Base-by-base conservation (phyloP, 1,139 yeast genomes). In the Pichia sp. region DNA sequence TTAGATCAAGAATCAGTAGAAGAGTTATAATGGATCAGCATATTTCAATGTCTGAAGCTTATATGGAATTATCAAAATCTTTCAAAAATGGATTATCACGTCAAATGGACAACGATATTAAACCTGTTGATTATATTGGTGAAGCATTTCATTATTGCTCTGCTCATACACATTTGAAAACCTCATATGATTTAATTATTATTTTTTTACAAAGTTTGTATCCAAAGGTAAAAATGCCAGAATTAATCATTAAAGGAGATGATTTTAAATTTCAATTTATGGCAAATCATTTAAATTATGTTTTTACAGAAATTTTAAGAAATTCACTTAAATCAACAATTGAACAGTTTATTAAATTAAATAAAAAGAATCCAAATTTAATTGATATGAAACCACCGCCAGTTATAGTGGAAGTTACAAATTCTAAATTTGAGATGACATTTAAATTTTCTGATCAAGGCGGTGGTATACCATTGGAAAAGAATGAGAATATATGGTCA, bases 11-110 rank as follows among this genome's bases (percentile, higher is more conserved):
- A 58, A 86, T 90, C 39, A 84, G 95, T 56, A 71, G 98, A 64
- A 70, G 97, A 55, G 83, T 90, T 40, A 84, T 90, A 52, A 89
- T 87, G 34, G 96, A 90, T 64, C 96, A 90, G 61, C 97, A 90
- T 64, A 67, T 87, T 42, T 78, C 94, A 8, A 71, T 90, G 43
- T 78, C 95, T 0, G 76, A 80, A 37, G 78, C 83, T 49, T 84
- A 78, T 61, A 64, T 65, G 41, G 42, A 42, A 7, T 39, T 43
- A 24, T 51, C 54, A 43, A 57, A 60, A 36, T 24, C 34, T 4
- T 65, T 65, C 7, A 49, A 53, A 16, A 29, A 12, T 32, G 3
- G 47, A n/a, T n/a, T n/a, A 51, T 23, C 35, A 3, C 26, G 35
- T 32, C 6, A 22, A 32, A 32, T 32, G n/a, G 37, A 38, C 3